Base-by-base conservation (phyloP, 2,329 filamentous ascomycete species). In the Sphaerulina musiva region DNA sequence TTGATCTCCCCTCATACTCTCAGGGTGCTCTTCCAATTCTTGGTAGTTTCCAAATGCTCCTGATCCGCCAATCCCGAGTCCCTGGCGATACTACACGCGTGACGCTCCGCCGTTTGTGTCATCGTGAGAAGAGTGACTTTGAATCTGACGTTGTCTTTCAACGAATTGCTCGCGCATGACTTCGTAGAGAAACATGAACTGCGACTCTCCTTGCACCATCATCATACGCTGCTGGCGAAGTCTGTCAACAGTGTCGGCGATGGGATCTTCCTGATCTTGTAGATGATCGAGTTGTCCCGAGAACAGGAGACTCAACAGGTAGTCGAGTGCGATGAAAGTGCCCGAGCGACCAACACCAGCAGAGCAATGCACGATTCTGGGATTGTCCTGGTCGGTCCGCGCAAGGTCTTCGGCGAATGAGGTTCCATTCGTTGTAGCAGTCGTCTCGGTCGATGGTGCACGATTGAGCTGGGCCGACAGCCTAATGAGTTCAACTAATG, bases 241-340 rank as follows among this genome's bases (percentile, higher is more conserved):
- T 56, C 76, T 73, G 64, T 95, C 86, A 51, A 98, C 91, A 0
- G 87, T 86, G 14, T 86, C 79, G 61, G 84, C 87, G 40, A 98
- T 79, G 2, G 86, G 80, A 64, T 96, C 91, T 26, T 72, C 66
- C 45, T 77, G 73, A 9, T 76, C 71, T 7, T 72, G 60, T 7
- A 66, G 17, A 54, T 67, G 63, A 43, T 78, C 78, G 47, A 95
- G 73, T 20, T 83, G 78, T 47, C 90, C 92, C 5, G 83, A 80
- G 26, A 88, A 83, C 8, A 97, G 78, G 70, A 96, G 89, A 36
- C 84, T 80, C 59, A 95, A 78, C 26, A 98, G 80, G 70, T 95
- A 89, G 71, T 97, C 93, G n/a, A 98, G 80, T 1, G 89, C 87
- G 65, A 98, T 95, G 68, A 97, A 98, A 0, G 93, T 97, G 34